phyloP scores from a whole-genome alignment of 495 filamentous ascomycete species.

The Daldinia vernicosa region DNA sequence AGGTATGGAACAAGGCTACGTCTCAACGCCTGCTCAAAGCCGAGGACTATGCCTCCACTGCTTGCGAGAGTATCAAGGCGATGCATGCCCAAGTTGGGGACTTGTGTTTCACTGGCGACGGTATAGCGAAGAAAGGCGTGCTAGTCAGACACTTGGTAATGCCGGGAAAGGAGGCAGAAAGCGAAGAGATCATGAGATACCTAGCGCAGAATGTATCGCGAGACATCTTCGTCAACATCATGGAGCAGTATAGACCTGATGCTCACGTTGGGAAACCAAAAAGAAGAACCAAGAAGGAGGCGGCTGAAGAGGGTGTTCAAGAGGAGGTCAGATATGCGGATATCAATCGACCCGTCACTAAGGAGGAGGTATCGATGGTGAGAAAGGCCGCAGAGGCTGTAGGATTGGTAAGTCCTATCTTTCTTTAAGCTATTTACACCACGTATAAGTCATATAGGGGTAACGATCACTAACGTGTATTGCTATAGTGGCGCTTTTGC shows the following conservation, averaged over 20 bases:
- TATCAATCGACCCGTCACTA: conserved; percentile 73
- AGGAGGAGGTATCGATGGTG: conserved; percentile 69
- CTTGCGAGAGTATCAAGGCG: conserved; percentile 73
- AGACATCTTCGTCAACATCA: conserved; percentile 76
- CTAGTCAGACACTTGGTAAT: conserved; percentile 80
- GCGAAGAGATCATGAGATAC: conserved; percentile 73
- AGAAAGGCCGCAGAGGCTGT: conserved; percentile 70
- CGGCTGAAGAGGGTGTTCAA: conserved; percentile 23
- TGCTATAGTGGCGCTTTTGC: conserved; percentile 69
- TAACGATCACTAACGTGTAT: conserved; percentile 6
- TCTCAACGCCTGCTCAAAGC: conserved; percentile 77
- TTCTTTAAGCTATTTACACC: neutral
- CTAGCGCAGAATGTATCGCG: conserved; percentile 70
- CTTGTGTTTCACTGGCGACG: conserved; percentile 77
- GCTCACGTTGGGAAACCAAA: conserved; percentile 77
- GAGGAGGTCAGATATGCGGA: conserved; percentile 73
- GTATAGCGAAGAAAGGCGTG: conserved; percentile 76
- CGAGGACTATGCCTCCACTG: conserved; percentile 71
- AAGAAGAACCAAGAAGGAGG: conserved; percentile 43
- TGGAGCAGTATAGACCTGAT: conserved; percentile 82
- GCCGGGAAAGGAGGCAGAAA: conserved; percentile 76
- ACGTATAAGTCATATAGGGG: neutral
- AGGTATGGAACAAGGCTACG: conserved; percentile 71
- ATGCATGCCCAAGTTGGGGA: conserved; percentile 83
- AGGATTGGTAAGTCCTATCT: conserved; percentile 56